phyloP scores from a whole-genome alignment of 2,329 filamentous ascomycete species.

The Zymoseptoria tritici region DNA sequence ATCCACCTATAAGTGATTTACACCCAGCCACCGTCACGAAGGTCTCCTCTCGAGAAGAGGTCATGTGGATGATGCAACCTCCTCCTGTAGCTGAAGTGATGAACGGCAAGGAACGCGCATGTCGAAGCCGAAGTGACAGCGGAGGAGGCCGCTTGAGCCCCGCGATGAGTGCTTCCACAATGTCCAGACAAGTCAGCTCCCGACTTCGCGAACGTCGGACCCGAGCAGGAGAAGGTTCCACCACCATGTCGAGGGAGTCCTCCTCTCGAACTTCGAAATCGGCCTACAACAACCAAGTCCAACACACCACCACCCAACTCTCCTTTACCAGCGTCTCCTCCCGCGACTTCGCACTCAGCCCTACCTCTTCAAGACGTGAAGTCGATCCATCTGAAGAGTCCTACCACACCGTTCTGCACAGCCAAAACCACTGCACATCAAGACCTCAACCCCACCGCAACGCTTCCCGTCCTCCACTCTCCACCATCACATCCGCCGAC shows the following conservation, averaged over 20 bases:
- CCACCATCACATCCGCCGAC: slow-evolving; percentile 22
- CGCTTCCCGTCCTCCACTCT: slow-evolving; percentile 19
- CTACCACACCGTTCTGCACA: slow-evolving; percentile 5
- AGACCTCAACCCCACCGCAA: slow-evolving; percentile 4
- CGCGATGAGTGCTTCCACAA: slow-evolving; percentile 6
- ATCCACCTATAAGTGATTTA: slow-evolving; percentile 63
- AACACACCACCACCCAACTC: background rate
- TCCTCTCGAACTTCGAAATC: background rate
- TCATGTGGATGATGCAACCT: slow-evolving; percentile 87
- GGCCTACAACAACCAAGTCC: background rate
- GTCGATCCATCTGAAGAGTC: background rate
- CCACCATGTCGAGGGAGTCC: background rate
- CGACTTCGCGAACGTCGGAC: background rate
- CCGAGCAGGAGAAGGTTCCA: background rate
- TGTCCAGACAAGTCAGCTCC: slow-evolving; percentile 32
- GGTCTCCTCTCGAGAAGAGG: slow-evolving; percentile 46
- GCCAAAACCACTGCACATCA: slow-evolving; percentile 8
- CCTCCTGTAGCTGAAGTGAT: slow-evolving; percentile 85
- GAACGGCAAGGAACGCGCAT: slow-evolving; percentile 71
- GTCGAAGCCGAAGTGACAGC: slow-evolving; percentile 50
- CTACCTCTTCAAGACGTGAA: slow-evolving; percentile 1
- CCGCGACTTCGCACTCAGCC: slow-evolving; percentile 15
- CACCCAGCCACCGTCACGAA: slow-evolving; percentile 43
- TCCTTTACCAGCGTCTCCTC: background rate
- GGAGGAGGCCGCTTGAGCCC: slow-evolving; percentile 32